Base-by-base conservation (phyloP, 2,329 filamentous ascomycete genomes). In the Diplocarpon rosae region DNA sequence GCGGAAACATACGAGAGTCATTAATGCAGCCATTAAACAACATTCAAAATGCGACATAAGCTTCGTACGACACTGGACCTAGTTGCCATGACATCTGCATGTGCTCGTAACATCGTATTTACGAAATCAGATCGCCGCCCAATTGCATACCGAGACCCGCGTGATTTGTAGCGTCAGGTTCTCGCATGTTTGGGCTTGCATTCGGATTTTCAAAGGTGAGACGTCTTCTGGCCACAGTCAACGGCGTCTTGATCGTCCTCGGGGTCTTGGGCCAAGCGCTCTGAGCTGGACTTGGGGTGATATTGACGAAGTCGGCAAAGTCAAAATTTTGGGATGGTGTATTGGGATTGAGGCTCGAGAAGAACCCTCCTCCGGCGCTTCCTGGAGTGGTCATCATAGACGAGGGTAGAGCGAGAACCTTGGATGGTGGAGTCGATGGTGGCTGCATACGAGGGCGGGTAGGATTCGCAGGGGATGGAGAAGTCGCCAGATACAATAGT, bases 301-400 rank as follows among this genome's bases (percentile, higher is more conserved):
- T 90, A 66, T 96, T 95, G 61, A 96, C 83, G 65, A 95, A 98
- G 62, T 98, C 92, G 42, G 88, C 79, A 66, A 96, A 94, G 67
- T 96, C 93, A 65, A 96, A 93, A 38, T 65, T 68, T 59, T 89
- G 84, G 13, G 82, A 82, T 0, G 90, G 90, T 1, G 90, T 96
- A 51, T 77, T 80, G 41, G 83, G 78, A 57, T 65, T 66, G 16
- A 78, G 76, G 61, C 84, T 83, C 58, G 83, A 82, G 62, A 84
- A 78, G 50, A 60, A 55, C 10, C 80, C 73, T 39, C 73, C 72
- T 36, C 80, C 77, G 32, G 80, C 82, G 33, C 80, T 82, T 42
- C 80, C 79, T 1, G 85, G 85, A 10, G 86, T 92, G n/a, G 78
- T 83, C 85, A 92, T 90, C 76, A 90, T 87, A 20, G 81, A 93